These are phyloP conservation scores for Papiliotrema nemorosa DNA, from an alignment of 1,284 basidiomycete genomes.

Conservation along the genomic window DNA sequence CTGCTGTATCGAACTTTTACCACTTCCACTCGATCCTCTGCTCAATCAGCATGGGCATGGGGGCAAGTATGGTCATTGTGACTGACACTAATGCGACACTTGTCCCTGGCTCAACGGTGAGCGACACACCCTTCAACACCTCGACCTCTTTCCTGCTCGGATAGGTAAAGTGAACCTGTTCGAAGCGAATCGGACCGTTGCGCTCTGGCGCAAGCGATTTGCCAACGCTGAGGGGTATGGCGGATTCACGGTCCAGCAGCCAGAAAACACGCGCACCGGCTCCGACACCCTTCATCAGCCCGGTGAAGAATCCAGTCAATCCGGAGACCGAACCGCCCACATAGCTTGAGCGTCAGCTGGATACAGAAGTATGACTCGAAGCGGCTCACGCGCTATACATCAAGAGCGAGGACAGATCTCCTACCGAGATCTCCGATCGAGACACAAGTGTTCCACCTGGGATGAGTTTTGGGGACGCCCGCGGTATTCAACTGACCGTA, in stretches of 20 bases:
- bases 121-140: slow-evolving; percentile 71
- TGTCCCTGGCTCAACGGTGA: slow-evolving; percentile 74
- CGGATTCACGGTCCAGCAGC: slow-evolving; percentile 74
- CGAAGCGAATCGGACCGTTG: slow-evolving; percentile 69
- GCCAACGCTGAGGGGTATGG: slow-evolving; percentile 65
- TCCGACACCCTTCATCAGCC: slow-evolving; percentile 61
- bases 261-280: slow-evolving; percentile 91
- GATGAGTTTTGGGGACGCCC: slow-evolving; percentile 1
- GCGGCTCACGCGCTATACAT: slow-evolving; percentile 86
- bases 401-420: slow-evolving; percentile 82
- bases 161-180: slow-evolving; percentile 79
- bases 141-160: slow-evolving; percentile 73
- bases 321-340: slow-evolving; percentile 51
- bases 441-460: slow-evolving; percentile 86
- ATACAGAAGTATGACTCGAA: background rate
- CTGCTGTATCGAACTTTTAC: slow-evolving; percentile 87
- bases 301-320: slow-evolving; percentile 51
- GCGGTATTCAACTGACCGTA: slow-evolving; percentile 62
- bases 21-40: slow-evolving; percentile 85
- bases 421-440: slow-evolving; percentile 79
- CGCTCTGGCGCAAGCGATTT: slow-evolving; percentile 56
- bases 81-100: slow-evolving; percentile 88
- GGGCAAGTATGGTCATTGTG: background rate
- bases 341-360: slow-evolving; percentile 30
- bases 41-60: background rate